Conservation (phyloP, 2,329 filamentous ascomycete species). For the Monilinia fructigena region DNA sequence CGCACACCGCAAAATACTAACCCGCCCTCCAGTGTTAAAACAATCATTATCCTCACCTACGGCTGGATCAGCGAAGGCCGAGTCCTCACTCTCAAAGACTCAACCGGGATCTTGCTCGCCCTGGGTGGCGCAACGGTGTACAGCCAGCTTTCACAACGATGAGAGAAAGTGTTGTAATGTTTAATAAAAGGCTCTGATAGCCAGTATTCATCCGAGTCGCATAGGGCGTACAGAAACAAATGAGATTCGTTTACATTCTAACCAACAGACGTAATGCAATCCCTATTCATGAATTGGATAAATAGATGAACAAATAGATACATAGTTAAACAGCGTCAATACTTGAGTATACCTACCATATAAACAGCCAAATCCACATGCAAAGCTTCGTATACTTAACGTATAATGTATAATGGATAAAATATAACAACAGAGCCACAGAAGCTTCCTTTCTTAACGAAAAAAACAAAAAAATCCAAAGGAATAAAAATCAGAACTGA, state of each 20-base stretch:
- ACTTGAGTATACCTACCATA: neutral
- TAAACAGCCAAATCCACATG: neutral
- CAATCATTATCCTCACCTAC: slow-evolving; percentile 47
- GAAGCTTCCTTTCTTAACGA: too few species aligned
- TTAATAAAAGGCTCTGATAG: neutral
- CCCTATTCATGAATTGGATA: neutral
- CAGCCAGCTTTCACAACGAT: slow-evolving; percentile 42
- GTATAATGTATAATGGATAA: too few species aligned
- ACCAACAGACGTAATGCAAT: neutral
- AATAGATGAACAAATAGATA: neutral
- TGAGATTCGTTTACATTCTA: neutral
- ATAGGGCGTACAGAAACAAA: neutral
- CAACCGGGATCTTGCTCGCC: slow-evolving; percentile 46
- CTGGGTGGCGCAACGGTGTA: slow-evolving; percentile 48
- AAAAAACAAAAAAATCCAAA: too few species aligned
- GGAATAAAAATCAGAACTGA: too few species aligned
- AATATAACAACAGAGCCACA: too few species aligned
- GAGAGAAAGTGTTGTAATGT: neutral
- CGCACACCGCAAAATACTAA: slow-evolving; percentile 19
- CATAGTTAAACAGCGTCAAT: neutral
- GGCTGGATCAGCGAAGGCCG: slow-evolving; percentile 48
- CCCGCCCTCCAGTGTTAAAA: slow-evolving; percentile 44
- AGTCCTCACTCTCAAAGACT: slow-evolving; percentile 43
- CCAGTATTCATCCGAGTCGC: neutral
- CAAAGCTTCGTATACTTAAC: too few species aligned